Evolutionary conservation across 805 yeast species (phyloP), one percentile per base, ranked within the genome.

Genomic region (Saccharomycopsis javanensis): DNA sequence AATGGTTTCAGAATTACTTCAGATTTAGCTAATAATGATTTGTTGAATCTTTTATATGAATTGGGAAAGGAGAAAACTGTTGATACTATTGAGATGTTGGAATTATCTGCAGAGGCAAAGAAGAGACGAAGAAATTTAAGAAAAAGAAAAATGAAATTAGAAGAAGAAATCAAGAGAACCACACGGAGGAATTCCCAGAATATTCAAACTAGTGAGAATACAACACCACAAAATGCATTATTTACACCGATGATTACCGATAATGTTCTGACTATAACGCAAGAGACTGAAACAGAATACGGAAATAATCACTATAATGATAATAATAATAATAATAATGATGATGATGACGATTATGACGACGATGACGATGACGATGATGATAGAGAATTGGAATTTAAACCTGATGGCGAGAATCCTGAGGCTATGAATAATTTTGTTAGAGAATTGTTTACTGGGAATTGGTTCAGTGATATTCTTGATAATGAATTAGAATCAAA

Each of bases 1-100:
- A 23, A 35, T 30, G 55, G 50, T 7, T 45, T 60, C 8, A 45
- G 51, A n/a, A 70, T 73, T 61, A 65, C 66, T n/a, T 70, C 78
- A 59, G 75, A 72, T 31, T 83, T 84, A 16, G 83, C 81, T 48
- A 70, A 75, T n/a, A 76, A 77, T 59, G 82, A 84, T 13, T 79
- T 80, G 70, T 70, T 80, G 58, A 75, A 75, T 38, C 68, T 81
- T 50, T 66, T 76, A 57, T 79, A 81, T 61, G 83, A 81, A 65
- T 72, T 80, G 56, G 83, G 78, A 8, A 73, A 74, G 54, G 82
- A 79, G 61, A 75, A 70, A 54, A 75, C 75, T 1, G 69, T 72
- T n/a, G 75, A 72, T 57, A 61, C 55, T 37, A 60, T 60, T 55
- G 62, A 53, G 8, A 31, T 50, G 16, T 54, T 60, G 38, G 61